phyloP scores from a whole-genome alignment of 2,329 filamentous ascomycete species.

The Metarhizium guizhouense region DNA sequence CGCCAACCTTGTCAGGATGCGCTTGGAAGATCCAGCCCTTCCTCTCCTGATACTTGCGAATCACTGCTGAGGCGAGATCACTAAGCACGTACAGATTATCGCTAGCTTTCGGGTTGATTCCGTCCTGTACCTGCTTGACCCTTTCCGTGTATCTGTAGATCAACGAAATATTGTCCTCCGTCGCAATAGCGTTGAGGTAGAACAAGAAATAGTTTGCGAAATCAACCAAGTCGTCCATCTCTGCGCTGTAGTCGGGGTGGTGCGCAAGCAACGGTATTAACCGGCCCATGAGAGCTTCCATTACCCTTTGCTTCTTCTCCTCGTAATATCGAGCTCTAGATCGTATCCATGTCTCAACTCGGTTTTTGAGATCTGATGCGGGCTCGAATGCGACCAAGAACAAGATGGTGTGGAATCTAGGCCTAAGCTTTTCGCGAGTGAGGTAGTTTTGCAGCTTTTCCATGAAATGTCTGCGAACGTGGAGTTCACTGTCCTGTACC shows the following conservation, averaged over 20 bases:
- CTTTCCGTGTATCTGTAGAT: constrained; percentile 90
- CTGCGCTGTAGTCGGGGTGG: constrained; percentile 75
- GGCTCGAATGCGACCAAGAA: constrained; percentile 93
- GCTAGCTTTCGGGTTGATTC: constrained; percentile 56
- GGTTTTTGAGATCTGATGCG: constrained; percentile 58
- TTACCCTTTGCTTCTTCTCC: constrained; percentile 48
- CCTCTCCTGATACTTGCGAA: constrained; percentile 78
- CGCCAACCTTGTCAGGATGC: constrained; percentile 69
- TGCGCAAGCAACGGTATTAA: constrained; percentile 84
- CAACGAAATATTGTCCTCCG: constrained; percentile 75
- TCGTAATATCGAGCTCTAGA: constrained; percentile 63
- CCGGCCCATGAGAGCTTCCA: constrained; percentile 76
- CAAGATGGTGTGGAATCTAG: constrained; percentile 79
- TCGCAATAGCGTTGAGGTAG: constrained; percentile 75
- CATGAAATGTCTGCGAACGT: constrained; percentile 72
- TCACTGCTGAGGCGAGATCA: constrained; percentile 74
- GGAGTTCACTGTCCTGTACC: constrained; percentile 64
- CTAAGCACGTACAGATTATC: constrained; percentile 78
- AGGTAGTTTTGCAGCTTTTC: constrained; percentile 87
- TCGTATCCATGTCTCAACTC: constrained; percentile 80
- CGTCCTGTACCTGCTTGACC: constrained; percentile 83
- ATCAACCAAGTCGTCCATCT: constrained; percentile 62
- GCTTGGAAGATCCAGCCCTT: constrained; percentile 81
- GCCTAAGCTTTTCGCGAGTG: constrained; percentile 57
- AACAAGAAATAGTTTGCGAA: constrained; percentile 85